Conservation (phyloP, 306 rosid species). For the Carpinus viminea region DNA sequence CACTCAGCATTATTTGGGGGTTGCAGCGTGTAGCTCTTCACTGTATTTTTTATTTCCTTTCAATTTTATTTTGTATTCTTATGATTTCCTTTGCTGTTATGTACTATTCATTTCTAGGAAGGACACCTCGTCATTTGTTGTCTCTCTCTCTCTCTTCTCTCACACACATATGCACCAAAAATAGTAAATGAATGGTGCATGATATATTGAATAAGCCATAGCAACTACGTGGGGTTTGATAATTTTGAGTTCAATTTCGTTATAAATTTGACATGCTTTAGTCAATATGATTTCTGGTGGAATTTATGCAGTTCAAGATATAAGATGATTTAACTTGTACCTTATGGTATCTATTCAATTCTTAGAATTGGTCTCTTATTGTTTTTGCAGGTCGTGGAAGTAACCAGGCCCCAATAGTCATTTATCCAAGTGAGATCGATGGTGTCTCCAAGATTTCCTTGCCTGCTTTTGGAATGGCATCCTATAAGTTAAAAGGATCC, state of each 20-base stretch:
- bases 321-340: slow-evolving; percentile 13
- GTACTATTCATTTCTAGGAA: not conserved
- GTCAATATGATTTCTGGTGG: not conserved
- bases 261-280: not conserved
- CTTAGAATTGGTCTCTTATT: slow-evolving; percentile 10
- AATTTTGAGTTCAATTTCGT: not conserved
- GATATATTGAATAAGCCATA: not conserved
- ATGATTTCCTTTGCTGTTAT: not conserved
- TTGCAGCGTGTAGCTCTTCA: not conserved
- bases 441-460: slow-evolving; percentile 58
- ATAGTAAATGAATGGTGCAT: not conserved
- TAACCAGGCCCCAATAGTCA: slow-evolving; percentile 41
- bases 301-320: slow-evolving; percentile 13
- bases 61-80: too few relatives aligned
- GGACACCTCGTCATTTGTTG: not conserved
- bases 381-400: slow-evolving; percentile 51
- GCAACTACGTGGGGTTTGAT: not conserved
- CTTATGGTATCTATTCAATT: slow-evolving; percentile 11
- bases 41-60: not conserved
- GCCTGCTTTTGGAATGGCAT: slow-evolving; percentile 71
- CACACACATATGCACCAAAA: not conserved
- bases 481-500: slow-evolving; percentile 74
- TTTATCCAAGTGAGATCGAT: slow-evolving; percentile 57
- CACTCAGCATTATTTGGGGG: not conserved
- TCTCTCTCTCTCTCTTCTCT: not conserved